Conservation (phyloP, 306 rosid genomes). For the Rosa lucieae region DNA sequence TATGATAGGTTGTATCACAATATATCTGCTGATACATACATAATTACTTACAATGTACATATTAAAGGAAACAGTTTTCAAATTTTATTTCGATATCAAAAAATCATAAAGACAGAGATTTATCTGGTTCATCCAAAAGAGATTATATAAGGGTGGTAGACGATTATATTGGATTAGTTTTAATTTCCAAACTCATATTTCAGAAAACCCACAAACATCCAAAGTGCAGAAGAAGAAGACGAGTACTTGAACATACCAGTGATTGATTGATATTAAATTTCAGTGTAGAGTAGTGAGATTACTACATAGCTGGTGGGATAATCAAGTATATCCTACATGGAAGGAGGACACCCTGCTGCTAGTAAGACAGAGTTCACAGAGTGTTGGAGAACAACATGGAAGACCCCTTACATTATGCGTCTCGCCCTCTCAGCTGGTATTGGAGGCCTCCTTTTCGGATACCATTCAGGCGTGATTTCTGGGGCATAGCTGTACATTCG, state of each 20-base stretch:
- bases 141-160: neutral
- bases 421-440: constrained; percentile 86
- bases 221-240: neutral
- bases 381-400: constrained; percentile 60
- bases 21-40: no score
- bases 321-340: constrained; percentile 42
- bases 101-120: neutral
- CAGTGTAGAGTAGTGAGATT: neutral
- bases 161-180: neutral
- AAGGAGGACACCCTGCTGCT: constrained; percentile 37
- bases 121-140: neutral
- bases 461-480: constrained; percentile 94
- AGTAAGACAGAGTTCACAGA: constrained; percentile 54
- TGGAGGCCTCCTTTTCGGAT: constrained; percentile 86
- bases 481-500: constrained; percentile 82
- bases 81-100: neutral
- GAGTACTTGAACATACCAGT: neutral
- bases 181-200: neutral
- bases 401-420: constrained; percentile 70
- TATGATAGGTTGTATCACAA: no score
- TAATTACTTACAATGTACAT: no score
- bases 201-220: neutral
- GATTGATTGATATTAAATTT: neutral
- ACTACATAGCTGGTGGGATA: neutral
- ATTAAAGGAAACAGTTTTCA: neutral